Evolutionary conservation across 176 grass and related monocot genomes (phyloP).

Genomic region (Aechmea fasciata): DNA sequence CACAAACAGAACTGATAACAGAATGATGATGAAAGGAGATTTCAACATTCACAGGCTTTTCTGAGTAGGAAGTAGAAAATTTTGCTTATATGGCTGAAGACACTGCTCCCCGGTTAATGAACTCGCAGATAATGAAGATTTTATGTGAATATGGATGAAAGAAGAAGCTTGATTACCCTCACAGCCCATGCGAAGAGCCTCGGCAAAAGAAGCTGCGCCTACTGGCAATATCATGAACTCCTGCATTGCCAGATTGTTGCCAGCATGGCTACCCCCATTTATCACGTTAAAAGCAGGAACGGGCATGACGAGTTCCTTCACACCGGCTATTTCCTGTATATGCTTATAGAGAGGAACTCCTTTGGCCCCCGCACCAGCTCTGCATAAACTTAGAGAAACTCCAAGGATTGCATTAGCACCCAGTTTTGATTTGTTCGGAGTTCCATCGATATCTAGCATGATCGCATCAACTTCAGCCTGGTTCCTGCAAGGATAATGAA

Average conservation of each 20-base stretch:
- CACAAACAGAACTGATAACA: too few relatives aligned
- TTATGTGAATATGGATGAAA: not conserved
- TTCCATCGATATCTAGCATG: conserved; percentile 97
- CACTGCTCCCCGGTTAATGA: not conserved
- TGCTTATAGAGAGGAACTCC: conserved; percentile 85
- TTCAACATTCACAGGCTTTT: too few relatives aligned
- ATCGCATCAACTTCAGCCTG: conserved; percentile 78
- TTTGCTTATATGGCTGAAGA: not conserved
- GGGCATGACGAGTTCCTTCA: conserved; percentile 86
- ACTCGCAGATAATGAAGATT: not conserved
- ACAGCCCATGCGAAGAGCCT: conserved; percentile 74
- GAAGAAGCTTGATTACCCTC: conserved; percentile 50
- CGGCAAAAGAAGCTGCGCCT: conserved; percentile 75
- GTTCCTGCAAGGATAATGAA: conserved; percentile 46
- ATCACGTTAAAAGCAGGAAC: conserved; percentile 99
- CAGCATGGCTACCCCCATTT: conserved; percentile 97
- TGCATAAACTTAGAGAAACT: conserved; percentile 86
- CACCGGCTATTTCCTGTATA: conserved; percentile 83
- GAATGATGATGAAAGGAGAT: too few relatives aligned
- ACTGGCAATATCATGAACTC: conserved; percentile 96
- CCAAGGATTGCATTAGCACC: conserved; percentile 97
- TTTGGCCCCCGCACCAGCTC: conserved; percentile 76
- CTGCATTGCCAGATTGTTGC: conserved; percentile 96
- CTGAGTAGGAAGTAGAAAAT: too few relatives aligned
- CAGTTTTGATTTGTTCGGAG: conserved; percentile 76